phyloP scores from a whole-genome alignment of 345 rosid species.

The Citrus medica region DNA sequence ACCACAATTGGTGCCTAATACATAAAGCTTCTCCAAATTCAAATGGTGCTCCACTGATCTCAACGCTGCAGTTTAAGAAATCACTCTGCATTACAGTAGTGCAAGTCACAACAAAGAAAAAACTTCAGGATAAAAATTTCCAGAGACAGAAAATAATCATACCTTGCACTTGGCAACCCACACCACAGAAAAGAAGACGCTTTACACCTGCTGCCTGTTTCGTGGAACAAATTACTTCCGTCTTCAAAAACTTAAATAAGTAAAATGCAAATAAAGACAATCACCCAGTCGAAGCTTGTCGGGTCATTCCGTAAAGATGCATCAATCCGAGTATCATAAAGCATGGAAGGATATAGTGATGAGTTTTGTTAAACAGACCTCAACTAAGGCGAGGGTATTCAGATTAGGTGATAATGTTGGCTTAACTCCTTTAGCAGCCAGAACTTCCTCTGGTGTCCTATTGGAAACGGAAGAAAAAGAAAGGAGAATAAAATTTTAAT shows the following conservation, averaged over 20 bases:
- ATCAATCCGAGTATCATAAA: background rate
- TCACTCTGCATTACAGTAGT: constrained; percentile 82
- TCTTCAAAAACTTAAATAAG: background rate
- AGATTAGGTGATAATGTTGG: constrained; percentile 93
- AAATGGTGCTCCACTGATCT: constrained; percentile 87
- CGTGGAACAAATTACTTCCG: constrained; percentile 3
- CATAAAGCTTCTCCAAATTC: constrained; percentile 91
- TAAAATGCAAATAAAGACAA: background rate
- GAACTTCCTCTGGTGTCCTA: constrained; percentile 94
- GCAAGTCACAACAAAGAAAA: constrained; percentile 47
- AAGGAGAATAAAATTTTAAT: background rate
- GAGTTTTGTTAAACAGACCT: constrained; percentile 42
- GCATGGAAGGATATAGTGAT: background rate
- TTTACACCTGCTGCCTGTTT: constrained; percentile 87
- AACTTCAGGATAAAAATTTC: constrained; percentile 4
- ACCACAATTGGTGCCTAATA: constrained; percentile 97
- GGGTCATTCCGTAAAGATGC: background rate
- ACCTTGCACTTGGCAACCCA: constrained; percentile 99
- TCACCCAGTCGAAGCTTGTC: background rate
- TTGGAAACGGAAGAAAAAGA: constrained; percentile 2
- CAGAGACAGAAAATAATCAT: constrained; percentile 11
- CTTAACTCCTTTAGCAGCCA: constrained; percentile 96
- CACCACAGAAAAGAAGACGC: constrained; percentile 96
- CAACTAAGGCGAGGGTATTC: constrained; percentile 80
- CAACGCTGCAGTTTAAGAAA: constrained; percentile 91